phyloP scores from a whole-genome alignment of 2,329 filamentous ascomycete species.

The Fusarium chlamydosporum region DNA sequence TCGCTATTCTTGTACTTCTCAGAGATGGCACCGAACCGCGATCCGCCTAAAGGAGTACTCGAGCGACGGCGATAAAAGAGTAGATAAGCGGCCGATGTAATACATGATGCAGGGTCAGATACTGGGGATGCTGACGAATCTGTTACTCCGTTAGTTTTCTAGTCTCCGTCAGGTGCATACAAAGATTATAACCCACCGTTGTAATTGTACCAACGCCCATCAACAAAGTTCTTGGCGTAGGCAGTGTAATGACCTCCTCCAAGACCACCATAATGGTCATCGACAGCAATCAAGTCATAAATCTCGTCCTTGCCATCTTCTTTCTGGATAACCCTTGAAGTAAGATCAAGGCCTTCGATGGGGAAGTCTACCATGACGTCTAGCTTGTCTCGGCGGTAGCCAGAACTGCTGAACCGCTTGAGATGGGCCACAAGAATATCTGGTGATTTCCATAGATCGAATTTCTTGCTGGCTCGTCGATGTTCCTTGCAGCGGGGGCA shows the following conservation, averaged over 20 bases:
- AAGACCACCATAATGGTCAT: constrained; percentile 94
- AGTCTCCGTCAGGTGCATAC: neutral
- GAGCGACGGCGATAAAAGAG: constrained; percentile 95
- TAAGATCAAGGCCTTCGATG: constrained; percentile 86
- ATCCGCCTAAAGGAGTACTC: constrained; percentile 81
- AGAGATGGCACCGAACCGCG: constrained; percentile 78
- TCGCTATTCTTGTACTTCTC: constrained; percentile 70
- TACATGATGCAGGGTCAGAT: constrained; percentile 71
- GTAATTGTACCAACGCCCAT: constrained; percentile 93
- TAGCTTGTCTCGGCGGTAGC: constrained; percentile 88
- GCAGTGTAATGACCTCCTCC: constrained; percentile 98
- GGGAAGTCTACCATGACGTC: constrained; percentile 94
- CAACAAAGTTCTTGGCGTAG: constrained; percentile 91
- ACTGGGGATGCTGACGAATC: constrained; percentile 80
- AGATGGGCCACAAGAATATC: constrained; percentile 96
- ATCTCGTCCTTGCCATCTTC: constrained; percentile 85
- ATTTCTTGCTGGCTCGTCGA: constrained; percentile 92
- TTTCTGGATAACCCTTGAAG: constrained; percentile 80
- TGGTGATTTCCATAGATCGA: constrained; percentile 96
- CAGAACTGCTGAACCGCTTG: constrained; percentile 92
- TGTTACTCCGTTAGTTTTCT: constrained; percentile 63
- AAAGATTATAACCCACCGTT: constrained; percentile 76
- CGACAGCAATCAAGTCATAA: constrained; percentile 95
- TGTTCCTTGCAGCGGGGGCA: constrained; percentile 96
- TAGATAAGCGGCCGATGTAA: constrained; percentile 87